Base-by-base conservation (phyloP, 2,329 filamentous ascomycete genomes). In the Cladosporium sp. region DNA sequence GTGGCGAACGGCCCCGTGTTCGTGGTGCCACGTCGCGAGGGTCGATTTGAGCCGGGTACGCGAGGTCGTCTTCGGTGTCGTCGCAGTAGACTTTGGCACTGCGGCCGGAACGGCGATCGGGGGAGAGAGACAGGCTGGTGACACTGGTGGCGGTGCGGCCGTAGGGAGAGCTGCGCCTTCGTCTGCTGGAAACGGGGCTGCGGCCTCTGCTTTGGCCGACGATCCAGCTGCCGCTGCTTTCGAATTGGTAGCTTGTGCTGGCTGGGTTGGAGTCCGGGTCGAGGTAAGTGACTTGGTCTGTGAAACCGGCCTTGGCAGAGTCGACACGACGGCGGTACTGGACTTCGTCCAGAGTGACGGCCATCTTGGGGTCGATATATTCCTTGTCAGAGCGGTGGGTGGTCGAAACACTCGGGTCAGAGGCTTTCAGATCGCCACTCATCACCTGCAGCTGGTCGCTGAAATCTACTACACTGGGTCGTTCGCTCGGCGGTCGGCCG, bases 341-440 rank as follows among this genome's bases (percentile, higher is more conserved):
- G 19, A 75, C 72, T 47, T 75, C 73, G 17, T 73, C 68, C 5
- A 70, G 66, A 30, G 69, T 70, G 17, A 76, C 68, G 24, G 73
- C 65, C 24, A 70, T 68, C 7, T 64, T 61, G 3, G 73, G 73
- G 48, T 75, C 72, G 50, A 76, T 75, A 53, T 75, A 76, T 51
- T 74, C 69, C 56, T 73, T 74, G 45, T 71, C 70, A 9, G 69
- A 68, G 13, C 71, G 66, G 58, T 73, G 70, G 2, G 52, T 47
- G 12, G 66, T 68, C 1, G 71, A 68, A 2, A 69, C 56, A 44
- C 67, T 71, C 34, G 67, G 64, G 3, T 67, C 58, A 1, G 70
- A 70, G 4, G 40, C 48, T 17, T 51, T 44, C 20, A 51, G 8
- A 9, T 51, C 48, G 12, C 36, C 34, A 8, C 29, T 30, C 20